These are phyloP conservation scores for Citrus unshiu DNA, from an alignment of 345 rosid genomes.

Conservation along the genomic window DNA sequence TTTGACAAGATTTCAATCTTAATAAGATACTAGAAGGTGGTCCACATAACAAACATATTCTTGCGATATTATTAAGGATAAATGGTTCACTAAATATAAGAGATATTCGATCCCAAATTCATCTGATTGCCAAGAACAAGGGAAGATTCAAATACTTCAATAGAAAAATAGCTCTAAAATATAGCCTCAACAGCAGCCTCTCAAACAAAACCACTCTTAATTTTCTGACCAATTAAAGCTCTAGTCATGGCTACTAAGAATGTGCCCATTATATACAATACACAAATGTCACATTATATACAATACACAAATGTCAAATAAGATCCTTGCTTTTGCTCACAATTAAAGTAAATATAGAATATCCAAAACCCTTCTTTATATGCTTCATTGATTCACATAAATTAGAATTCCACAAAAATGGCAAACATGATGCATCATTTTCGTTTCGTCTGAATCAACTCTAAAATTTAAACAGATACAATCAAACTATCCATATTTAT, in stretches of 20 bases:
- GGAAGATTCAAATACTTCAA: slow-evolving; percentile 96
- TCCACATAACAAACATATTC: no score
- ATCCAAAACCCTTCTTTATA: background rate
- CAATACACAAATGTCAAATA: slow-evolving; percentile 11
- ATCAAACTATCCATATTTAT: background rate
- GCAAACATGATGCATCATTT: background rate
- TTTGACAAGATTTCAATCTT: no score
- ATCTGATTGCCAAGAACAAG: slow-evolving; percentile 85
- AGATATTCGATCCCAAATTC: slow-evolving; percentile 79
- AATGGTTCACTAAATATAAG: slow-evolving; percentile 76
- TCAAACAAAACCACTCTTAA: slow-evolving; percentile 92
- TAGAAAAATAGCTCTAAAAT: slow-evolving; percentile 96
- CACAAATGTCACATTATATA: slow-evolving; percentile 39
- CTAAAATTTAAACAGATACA: background rate
- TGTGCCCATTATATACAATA: slow-evolving; percentile 66
- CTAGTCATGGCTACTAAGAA: slow-evolving; percentile 94
- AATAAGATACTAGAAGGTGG: no score
- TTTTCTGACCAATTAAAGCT: slow-evolving; percentile 96
- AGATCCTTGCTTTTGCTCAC: background rate
- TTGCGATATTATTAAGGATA: background rate
- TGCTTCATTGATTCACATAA: background rate
- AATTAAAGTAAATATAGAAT: background rate
- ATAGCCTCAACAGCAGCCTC: slow-evolving; percentile 96
- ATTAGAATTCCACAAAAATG: background rate
- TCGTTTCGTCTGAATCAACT: background rate